Base-by-base conservation (phyloP, 2,329 filamentous ascomycete species). In the Pseudogymnoascus sp. region DNA sequence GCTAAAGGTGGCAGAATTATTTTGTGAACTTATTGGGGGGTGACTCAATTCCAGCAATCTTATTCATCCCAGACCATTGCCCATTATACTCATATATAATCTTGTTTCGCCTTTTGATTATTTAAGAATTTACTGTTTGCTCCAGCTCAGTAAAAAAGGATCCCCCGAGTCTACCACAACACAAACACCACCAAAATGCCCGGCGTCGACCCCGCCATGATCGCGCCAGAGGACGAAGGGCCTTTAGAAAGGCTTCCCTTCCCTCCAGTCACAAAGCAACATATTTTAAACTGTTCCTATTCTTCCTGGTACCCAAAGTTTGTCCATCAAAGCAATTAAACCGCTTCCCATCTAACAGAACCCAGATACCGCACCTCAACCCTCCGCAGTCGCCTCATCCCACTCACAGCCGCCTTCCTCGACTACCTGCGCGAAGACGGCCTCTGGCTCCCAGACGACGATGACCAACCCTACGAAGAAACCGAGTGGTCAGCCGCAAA, bases 201-300 rank as follows among this genome's bases (percentile, higher is more conserved):
- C 2, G 59, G 59, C 12, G 36, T 42, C 14, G 59, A 60, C 59
- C 59, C 34, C 59, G 34, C 59, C 59, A 40, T 60, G 34, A 60
- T 14, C 12, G 18, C n/a, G 18, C 49, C 16, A 12, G 25, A 14
- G 42, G 66, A 68, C 16, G 49, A 69, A 56, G 63, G 68, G 61
- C 69, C 69, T 59, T 67, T 74, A 62, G 72, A 69, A 16, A 66
- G 65, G 64, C 78, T 91, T 16, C 85, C 84, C 18, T 97, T 99
- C 72, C 90, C 92, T 18, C 91, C 91, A 0, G 84, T 96, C 63
- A 91, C 87, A 34, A 89, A 88, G 72, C 85, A 88, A 56, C 93
- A 99, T 72, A 96, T 99, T 65, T 79, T 96, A 62, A 89, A 97
- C 76, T 99, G 93, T 77, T 96, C 95, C 43, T 97, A 96, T 75